Percentiles rank a stretch among this genome's conserved stretches.
Conservation (phyloP, 2,329 filamentous ascomycete species). For the Aspergillus jensenii region DNA sequence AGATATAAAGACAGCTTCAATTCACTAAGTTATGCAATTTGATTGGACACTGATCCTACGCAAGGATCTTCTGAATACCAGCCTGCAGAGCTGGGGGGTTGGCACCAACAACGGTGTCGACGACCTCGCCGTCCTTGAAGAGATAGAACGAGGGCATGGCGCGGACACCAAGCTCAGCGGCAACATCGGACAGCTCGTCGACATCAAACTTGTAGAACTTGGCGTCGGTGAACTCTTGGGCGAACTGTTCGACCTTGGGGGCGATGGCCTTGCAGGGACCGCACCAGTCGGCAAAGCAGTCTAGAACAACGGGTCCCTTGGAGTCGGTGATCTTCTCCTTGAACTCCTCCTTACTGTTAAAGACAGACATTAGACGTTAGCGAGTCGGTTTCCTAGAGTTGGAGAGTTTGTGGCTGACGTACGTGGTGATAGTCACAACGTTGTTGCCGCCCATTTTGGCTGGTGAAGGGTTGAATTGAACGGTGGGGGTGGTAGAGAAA, state of each 20-base stretch:
- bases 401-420: constrained; percentile 11
- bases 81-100: constrained; percentile 68
- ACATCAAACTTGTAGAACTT: constrained; percentile 91
- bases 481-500: constrained; percentile 32
- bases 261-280: constrained; percentile 92
- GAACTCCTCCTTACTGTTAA: constrained; percentile 59
- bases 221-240: constrained; percentile 57
- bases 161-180: constrained; percentile 74
- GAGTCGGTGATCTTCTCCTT: constrained; percentile 48
- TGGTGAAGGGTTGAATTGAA: constrained; percentile 45
- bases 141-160: constrained; percentile 92
- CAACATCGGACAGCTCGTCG: constrained; percentile 73
- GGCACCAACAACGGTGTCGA: constrained; percentile 74
- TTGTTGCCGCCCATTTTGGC: constrained; percentile 28
- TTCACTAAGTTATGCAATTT: not conserved
- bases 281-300: constrained; percentile 90
- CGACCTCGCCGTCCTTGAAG: constrained; percentile 76
- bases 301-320: constrained; percentile 68
- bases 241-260: constrained; percentile 68
- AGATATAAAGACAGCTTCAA: not conserved
- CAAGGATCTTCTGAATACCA: constrained; percentile 25
- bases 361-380: not conserved
- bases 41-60: constrained; percentile 14
- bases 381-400: not conserved
- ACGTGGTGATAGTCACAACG: constrained; percentile 28